A percentile compares a stretch with the other conserved stretches of the same genome.
Evolutionary conservation across 2,329 filamentous ascomycete species (phyloP).

Genomic region (Venturia nashicola): DNA sequence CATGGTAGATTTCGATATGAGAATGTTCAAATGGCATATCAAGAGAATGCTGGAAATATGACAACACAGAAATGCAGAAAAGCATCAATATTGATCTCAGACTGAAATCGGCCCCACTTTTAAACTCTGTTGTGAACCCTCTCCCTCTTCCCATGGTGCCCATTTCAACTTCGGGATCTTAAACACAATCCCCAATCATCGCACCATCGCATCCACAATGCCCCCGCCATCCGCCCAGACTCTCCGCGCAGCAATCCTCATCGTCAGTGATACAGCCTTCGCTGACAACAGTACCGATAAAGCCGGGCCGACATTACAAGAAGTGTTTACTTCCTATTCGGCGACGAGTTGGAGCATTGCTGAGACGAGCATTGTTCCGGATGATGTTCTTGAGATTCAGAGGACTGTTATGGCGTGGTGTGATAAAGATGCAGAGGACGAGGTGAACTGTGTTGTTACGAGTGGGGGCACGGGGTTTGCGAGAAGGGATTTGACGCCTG

Average conservation of each 20-base stretch:
- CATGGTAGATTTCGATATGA: too few species aligned
- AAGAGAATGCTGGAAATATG: too few species aligned
- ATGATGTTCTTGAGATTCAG: conserved; percentile 65
- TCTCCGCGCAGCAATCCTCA: conserved; percentile 55
- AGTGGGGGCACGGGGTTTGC: conserved; percentile 94
- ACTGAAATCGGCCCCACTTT: not conserved
- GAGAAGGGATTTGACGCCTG: conserved; percentile 71
- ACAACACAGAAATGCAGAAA: too few species aligned
- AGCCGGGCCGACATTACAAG: conserved; percentile 52
- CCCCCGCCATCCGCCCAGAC: not conserved
- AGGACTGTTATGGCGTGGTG: conserved; percentile 59
- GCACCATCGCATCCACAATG: not conserved
- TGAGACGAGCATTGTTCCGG: conserved; percentile 64
- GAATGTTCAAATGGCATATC: too few species aligned
- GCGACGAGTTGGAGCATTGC: conserved; percentile 59
- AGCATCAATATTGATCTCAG: too few species aligned
- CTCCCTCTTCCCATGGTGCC: too few species aligned
- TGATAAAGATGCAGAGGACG: conserved; percentile 43
- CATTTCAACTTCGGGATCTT: too few species aligned
- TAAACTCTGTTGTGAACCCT: not conserved
- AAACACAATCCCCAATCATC: not conserved
- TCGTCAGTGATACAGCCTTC: conserved; percentile 84
- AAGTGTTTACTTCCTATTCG: conserved; percentile 56
- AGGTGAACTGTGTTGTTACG: conserved; percentile 67
- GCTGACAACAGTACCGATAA: conserved; percentile 69